These are phyloP conservation scores for Yueomyces sp. DNA, from an alignment of 805 yeast genomes.

Conservation along the genomic window DNA sequence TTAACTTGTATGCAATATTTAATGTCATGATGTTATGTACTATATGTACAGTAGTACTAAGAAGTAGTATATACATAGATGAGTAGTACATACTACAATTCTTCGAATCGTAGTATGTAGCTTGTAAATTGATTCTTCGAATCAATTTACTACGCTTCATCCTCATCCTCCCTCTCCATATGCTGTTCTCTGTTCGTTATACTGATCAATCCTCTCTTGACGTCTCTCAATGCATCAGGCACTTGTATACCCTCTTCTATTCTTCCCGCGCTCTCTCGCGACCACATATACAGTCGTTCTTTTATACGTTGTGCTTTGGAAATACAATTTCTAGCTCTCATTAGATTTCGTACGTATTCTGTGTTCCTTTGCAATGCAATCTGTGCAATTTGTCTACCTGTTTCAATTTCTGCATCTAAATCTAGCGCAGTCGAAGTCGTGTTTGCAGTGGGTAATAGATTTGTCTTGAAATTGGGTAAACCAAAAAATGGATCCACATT, in stretches of 20 bases:
- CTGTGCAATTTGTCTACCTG: slow-evolving; percentile 59
- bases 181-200: slow-evolving; percentile 1
- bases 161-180: too few relatives aligned
- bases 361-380: slow-evolving; percentile 72
- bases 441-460: neutral
- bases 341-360: slow-evolving; percentile 72
- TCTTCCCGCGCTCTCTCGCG: slow-evolving; percentile 36
- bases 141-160: too few relatives aligned
- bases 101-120: too few relatives aligned
- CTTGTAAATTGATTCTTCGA: too few relatives aligned
- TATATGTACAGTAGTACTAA: too few relatives aligned
- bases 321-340: slow-evolving; percentile 60
- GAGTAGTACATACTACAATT: too few relatives aligned
- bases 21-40: too few relatives aligned
- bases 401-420: slow-evolving; percentile 41
- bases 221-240: slow-evolving; percentile 23
- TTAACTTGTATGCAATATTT: too few relatives aligned
- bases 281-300: slow-evolving; percentile 65
- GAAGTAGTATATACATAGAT: too few relatives aligned
- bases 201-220: slow-evolving; percentile 24
- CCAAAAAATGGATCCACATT: slow-evolving; percentile 4
- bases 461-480: neutral
- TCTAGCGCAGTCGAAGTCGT: neutral
- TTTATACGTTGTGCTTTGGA: slow-evolving; percentile 68
- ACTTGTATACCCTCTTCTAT: slow-evolving; percentile 30